Percentiles rank a stretch among this genome's conserved stretches.
phyloP scores from a whole-genome alignment of 495 filamentous ascomycete genomes.

The Hypoxylon trugodes region DNA sequence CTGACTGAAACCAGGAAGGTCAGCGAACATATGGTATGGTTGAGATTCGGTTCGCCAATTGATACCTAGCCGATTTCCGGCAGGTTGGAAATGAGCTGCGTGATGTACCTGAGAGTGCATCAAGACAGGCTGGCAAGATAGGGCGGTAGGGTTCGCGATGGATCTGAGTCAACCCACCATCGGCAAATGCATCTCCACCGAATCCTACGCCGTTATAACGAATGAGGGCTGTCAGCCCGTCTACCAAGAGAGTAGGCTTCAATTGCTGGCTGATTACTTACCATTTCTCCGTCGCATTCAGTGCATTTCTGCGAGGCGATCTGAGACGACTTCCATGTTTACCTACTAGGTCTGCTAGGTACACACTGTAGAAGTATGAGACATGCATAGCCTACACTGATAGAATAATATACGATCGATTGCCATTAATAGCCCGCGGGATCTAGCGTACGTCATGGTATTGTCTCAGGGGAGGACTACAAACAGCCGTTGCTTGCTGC shows the following conservation, averaged over 20 bases:
- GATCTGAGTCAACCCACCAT: slow-evolving; percentile 44
- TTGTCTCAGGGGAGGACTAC: not conserved
- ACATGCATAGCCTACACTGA: slow-evolving; percentile 29
- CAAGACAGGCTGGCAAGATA: slow-evolving; percentile 30
- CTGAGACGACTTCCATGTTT: slow-evolving; percentile 7
- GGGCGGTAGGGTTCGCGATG: slow-evolving; percentile 35
- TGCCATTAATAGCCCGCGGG: slow-evolving; percentile 21
- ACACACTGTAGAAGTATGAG: slow-evolving; percentile 19
- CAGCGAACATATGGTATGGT: not conserved
- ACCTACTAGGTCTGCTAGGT: too few species aligned
- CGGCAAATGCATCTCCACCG: slow-evolving; percentile 40
- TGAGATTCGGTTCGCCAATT: slow-evolving; percentile 5
- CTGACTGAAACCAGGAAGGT: slow-evolving; percentile 9
- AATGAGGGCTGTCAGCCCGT: slow-evolving; percentile 26
- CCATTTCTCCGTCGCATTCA: slow-evolving; percentile 10
- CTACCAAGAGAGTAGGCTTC: too few species aligned
- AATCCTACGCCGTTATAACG: slow-evolving; percentile 24
- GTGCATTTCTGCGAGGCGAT: slow-evolving; percentile 15
- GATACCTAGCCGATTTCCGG: slow-evolving; percentile 21
- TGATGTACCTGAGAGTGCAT: slow-evolving; percentile 8
- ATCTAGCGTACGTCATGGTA: slow-evolving; percentile 26
- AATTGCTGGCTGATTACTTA: slow-evolving; percentile 27
- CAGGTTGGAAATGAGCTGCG: slow-evolving; percentile 27
- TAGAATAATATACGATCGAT: not conserved
- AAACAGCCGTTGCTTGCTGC: not conserved